Base-by-base conservation (phyloP, 768 basidiomycete genomes). In the Rubroboletus pulcherrimus region DNA sequence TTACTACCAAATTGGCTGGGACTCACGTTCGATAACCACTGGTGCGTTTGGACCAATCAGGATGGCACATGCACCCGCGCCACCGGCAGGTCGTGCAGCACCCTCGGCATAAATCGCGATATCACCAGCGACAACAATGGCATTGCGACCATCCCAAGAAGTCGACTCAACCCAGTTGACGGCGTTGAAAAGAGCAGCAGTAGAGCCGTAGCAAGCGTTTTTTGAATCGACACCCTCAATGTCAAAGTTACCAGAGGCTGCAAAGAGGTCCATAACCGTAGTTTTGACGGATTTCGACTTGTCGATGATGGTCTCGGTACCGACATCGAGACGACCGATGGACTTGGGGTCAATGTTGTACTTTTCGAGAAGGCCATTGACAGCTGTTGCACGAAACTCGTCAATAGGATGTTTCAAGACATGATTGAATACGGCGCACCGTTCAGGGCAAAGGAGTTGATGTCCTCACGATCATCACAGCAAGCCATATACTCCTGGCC, bases 231-330 rank as follows among this genome's bases (percentile, higher is more conserved):
- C 90, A 63, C 97, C 97, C 75, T 99, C 97, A 54, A 99, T 93
- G 69, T 99, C 97, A 65, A 82, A 84, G 83, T 99, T 99, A 54
- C 94, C 94, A 31, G 87, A 83, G 56, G 84, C 85, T 43, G 89
- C 86, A 69, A 99, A 99, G 67, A 98, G 88, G 74, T 98, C 93
- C 97, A 99, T 98, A 57, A 99, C 83, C 54, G 91, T 87, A 2
- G 97, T 98, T 77, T 99, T 99, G 73, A 93, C 93, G 7, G 96
- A 91, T 75, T 99, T 99, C 41, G 93, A 95, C 78, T 98, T 98
- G 84, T 99, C 97, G 66, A 99, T 97, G 75, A 98, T 92, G 39
- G 97, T 98, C 73, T 99, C 97, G 26, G 97, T 99, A 45, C 97
- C 97, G 55, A 98, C 93, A 61, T 99, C 97, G 56, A 99, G 86